These are phyloP conservation scores for Phytophthora megakarya DNA, from an alignment of 352 stramenopile species.

Conservation along the genomic window DNA sequence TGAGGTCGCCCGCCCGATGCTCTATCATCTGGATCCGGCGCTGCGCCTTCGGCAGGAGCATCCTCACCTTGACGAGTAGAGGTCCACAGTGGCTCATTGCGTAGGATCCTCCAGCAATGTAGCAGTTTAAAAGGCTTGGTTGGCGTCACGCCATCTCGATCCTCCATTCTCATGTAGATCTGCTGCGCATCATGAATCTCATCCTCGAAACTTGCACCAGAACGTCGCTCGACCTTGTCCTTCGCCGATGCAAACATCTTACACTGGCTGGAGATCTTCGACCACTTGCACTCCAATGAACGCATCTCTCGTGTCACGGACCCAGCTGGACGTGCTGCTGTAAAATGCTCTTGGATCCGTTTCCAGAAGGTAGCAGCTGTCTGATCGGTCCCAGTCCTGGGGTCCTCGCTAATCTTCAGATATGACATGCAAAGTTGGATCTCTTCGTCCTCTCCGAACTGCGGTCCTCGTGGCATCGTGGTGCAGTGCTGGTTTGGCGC, in stretches of 20 bases:
- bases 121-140: neutral
- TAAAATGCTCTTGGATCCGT: neutral
- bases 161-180: too few relatives aligned
- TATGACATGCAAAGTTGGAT: constrained; percentile 6
- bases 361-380: neutral
- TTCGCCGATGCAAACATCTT: neutral
- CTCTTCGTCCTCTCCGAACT: neutral
- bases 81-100: too few relatives aligned
- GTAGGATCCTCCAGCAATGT: too few relatives aligned
- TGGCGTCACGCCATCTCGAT: neutral
- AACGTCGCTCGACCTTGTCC: neutral
- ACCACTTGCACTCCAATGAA: constrained; percentile 10
- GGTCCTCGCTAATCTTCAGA: constrained; percentile 6
- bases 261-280: neutral
- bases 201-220: neutral
- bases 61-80: too few relatives aligned
- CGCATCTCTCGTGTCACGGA: neutral
- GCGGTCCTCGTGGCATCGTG: neutral
- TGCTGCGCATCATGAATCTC: neutral
- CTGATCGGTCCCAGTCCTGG: neutral
- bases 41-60: too few relatives aligned
- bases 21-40: too few relatives aligned
- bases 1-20: too few relatives aligned
- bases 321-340: neutral
- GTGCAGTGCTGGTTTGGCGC: neutral